Base-by-base conservation (phyloP, 345 rosid genomes). In the Xanthoceras sorbifolium region DNA sequence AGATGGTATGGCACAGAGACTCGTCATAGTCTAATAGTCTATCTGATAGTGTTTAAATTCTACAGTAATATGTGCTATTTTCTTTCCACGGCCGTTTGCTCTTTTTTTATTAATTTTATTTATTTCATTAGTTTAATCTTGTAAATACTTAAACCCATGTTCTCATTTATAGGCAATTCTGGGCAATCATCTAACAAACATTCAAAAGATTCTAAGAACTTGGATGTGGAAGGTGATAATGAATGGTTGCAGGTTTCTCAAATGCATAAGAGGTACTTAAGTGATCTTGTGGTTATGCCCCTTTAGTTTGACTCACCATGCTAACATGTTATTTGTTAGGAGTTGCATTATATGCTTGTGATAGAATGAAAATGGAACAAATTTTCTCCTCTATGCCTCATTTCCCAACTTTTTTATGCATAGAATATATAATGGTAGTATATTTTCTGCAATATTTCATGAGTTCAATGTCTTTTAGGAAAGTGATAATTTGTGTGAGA, bases 201-300 rank as follows among this genome's bases (percentile, higher is more conserved):
- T 65, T 74, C 79, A 29, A 72, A 81, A 71, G 88, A 82, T 69
- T 77, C 83, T 67, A 67, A 68, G 31, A 75, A 77, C 76, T 76
- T 71, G 55, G 85, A 83, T 69, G 73, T 70, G 9, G 91, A 90
- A 79, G 83, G 75, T 65, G 89, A 84, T 71, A 84, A 88, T 69
- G 99, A 89, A 79, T 92, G 99, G 98, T 59, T 46, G 38, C 77
- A 4, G 72, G 76, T 92, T 79, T 90, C 89, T 36, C 79, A 87
- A 73, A 81, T 91, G 90, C 94, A 88, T 64, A 82, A 62, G 68
- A 92, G 97, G 98, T 92, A 89, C n/a, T n/a, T n/a, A n/a, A n/a
- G n/a, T n/a, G n/a, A n/a, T n/a, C n/a, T n/a, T n/a, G n/a, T n/a
- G n/a, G n/a, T n/a, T n/a, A 34, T 38, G 64, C 28, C 20, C 42